Conservation (phyloP, 345 rosid species). For the Melastoma malabathricum region DNA sequence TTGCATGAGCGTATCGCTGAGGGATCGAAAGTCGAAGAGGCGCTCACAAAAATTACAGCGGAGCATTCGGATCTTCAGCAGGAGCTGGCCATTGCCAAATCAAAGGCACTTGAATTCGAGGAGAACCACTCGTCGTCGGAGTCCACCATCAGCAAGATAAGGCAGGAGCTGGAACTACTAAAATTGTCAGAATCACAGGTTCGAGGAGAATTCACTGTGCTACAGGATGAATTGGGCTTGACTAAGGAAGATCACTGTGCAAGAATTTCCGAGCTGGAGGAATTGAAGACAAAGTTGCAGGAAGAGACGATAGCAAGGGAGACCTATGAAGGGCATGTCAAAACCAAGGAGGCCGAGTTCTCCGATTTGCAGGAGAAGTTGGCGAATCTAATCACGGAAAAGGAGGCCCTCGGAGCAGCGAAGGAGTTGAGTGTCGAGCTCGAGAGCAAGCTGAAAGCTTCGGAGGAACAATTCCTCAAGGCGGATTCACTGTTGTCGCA, state of each 20-base stretch:
- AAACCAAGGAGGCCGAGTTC: constrained; percentile 23
- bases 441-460: constrained; percentile 51
- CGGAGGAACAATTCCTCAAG: constrained; percentile 50
- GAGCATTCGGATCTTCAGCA: constrained; percentile 59
- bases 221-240: constrained; percentile 30
- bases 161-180: constrained; percentile 47
- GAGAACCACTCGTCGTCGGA: constrained; percentile 54
- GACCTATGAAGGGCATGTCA: constrained; percentile 25
- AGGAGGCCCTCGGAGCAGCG: constrained; percentile 46
- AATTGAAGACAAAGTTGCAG: constrained; percentile 29
- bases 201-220: constrained; percentile 43
- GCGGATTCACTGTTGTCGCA: constrained; percentile 60
- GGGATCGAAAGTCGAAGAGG: constrained; percentile 55
- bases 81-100: constrained; percentile 48
- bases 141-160: constrained; percentile 33
- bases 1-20: constrained; percentile 50
- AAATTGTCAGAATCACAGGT: constrained; percentile 52
- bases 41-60: constrained; percentile 38
- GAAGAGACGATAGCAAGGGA: constrained; percentile 37
- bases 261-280: constrained; percentile 46
- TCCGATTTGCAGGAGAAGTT: constrained; percentile 22
- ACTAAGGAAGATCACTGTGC: constrained; percentile 43
- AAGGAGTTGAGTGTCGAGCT: constrained; percentile 41
- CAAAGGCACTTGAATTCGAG: constrained; percentile 42
- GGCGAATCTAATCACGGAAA: constrained; percentile 26